Conservation (phyloP, 169 alveolate genomes). For the Plasmodium gonderi region DNA sequence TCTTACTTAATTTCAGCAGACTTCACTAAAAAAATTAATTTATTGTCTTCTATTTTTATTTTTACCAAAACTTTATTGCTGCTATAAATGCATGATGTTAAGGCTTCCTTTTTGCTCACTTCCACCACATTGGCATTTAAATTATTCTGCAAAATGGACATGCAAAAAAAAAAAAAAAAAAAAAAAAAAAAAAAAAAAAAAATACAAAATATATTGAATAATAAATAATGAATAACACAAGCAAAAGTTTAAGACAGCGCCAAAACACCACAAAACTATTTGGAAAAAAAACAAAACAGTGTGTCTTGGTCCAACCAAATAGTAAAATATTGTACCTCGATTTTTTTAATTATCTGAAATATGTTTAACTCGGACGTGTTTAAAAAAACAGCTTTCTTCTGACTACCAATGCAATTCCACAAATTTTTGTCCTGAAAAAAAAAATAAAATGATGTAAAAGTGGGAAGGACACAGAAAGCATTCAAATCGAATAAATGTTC, state of each 20-base stretch:
- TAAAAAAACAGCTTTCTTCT: slow-evolving; percentile 60
- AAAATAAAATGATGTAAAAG: background rate
- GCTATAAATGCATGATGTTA: slow-evolving; percentile 49
- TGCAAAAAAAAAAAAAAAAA: slow-evolving; percentile 4
- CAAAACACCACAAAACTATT: background rate
- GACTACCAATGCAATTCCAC: slow-evolving; percentile 38
- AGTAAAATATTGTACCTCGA: slow-evolving; percentile 25
- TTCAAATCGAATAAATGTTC: background rate
- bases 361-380: slow-evolving; percentile 33
- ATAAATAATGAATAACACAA: background rate
- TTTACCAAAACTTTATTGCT: slow-evolving; percentile 47
- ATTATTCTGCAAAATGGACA: slow-evolving; percentile 23
- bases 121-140: slow-evolving; percentile 47
- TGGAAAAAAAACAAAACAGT: background rate
- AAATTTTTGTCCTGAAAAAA: slow-evolving; percentile 40
- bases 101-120: slow-evolving; percentile 53
- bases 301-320: background rate
- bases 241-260: background rate
- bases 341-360: slow-evolving; percentile 53
- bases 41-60: slow-evolving; percentile 60
- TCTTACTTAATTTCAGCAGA: slow-evolving; percentile 64
- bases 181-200: background rate
- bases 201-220: background rate
- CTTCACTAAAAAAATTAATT: slow-evolving; percentile 68
- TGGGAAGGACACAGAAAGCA: background rate